Conservation (phyloP, 2,329 filamentous ascomycete species). For the Colletotrichum sp. region DNA sequence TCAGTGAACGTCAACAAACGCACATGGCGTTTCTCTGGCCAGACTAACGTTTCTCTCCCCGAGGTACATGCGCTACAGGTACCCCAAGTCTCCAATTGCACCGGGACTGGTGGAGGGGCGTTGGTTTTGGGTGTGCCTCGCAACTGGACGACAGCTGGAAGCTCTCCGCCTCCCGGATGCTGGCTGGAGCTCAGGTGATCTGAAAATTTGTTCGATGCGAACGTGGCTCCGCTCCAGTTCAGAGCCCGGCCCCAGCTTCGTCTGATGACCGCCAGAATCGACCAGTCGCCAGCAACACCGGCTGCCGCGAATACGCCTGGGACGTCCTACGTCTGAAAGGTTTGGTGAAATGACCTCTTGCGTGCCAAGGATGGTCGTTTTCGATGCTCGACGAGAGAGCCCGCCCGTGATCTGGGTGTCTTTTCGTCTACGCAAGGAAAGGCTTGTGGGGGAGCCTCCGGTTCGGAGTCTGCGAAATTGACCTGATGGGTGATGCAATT, state of each 20-base stretch:
- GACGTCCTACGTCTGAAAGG: constrained; percentile 9
- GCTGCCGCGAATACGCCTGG: constrained; percentile 4
- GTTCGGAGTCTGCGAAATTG: constrained; percentile 13
- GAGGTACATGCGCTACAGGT: constrained; percentile 3
- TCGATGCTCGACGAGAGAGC: background rate
- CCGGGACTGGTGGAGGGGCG: background rate
- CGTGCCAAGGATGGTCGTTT: constrained; percentile 3
- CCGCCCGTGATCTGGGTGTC: background rate
- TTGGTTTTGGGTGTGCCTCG: constrained; percentile 9
- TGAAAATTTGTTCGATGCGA: constrained; percentile 18
- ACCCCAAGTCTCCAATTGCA: background rate
- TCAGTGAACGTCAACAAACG: background rate
- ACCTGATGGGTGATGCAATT: constrained; percentile 3
- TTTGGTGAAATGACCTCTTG: constrained; percentile 2
- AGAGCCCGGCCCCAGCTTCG: constrained; percentile 17
- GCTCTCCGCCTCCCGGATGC: constrained; percentile 14
- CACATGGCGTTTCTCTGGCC: background rate
- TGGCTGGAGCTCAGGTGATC: constrained; percentile 19
- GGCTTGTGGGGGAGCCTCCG: constrained; percentile 5
- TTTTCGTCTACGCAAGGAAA: background rate
- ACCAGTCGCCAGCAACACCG: constrained; percentile 16
- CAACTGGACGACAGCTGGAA: constrained; percentile 13
- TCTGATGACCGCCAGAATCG: constrained; percentile 14
- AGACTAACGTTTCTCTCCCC: background rate
- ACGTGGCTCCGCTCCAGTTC: constrained; percentile 16